These are phyloP conservation scores for Pisolithus albus DNA, from an alignment of 768 basidiomycete genomes.

Conservation along the genomic window DNA sequence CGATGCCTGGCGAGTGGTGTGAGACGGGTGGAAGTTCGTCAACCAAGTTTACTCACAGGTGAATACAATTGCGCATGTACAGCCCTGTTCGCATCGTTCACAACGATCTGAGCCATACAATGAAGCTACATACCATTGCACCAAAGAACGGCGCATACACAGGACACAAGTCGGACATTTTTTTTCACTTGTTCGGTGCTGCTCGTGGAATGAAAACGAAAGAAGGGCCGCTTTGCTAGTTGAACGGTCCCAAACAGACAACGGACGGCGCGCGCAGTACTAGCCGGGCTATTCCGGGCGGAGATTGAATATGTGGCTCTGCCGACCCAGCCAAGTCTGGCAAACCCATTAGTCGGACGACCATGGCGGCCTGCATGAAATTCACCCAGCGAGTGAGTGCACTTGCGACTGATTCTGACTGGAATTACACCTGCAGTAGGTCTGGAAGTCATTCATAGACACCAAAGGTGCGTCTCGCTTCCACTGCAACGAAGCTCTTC, in stretches of 20 bases:
- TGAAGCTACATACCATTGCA: slow-evolving; percentile 54
- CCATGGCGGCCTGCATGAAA: slow-evolving; percentile 63
- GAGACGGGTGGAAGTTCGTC: background rate
- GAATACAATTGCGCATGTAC: slow-evolving; percentile 95
- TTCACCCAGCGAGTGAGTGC: slow-evolving; percentile 55
- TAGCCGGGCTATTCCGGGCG: slow-evolving; percentile 19
- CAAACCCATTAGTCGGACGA: slow-evolving; percentile 1
- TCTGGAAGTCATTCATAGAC: slow-evolving; percentile 76
- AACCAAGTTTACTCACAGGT: slow-evolving; percentile 60
- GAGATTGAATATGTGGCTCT: slow-evolving; percentile 13
- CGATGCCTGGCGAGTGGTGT: slow-evolving; percentile 52
- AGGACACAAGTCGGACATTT: slow-evolving; percentile 78
- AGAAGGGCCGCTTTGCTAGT: background rate
- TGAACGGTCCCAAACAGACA: slow-evolving; percentile 6
- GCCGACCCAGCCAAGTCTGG: slow-evolving; percentile 15
- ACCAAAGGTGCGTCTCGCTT: slow-evolving; percentile 48
- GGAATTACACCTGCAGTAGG: slow-evolving; percentile 29
- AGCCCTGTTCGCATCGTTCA: slow-evolving; percentile 53
- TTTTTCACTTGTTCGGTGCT: slow-evolving; percentile 1
- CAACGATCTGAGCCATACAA: background rate
- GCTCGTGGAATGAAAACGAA: slow-evolving; percentile 1
- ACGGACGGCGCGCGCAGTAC: slow-evolving; percentile 1
- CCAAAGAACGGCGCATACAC: slow-evolving; percentile 99
- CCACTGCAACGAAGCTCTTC: background rate
- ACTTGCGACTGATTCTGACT: background rate